A percentile compares a stretch with the other conserved stretches of the same genome.
Evolutionary conservation across 139 green algal species (phyloP).

Genomic region (Haematococcus sp.): DNA sequence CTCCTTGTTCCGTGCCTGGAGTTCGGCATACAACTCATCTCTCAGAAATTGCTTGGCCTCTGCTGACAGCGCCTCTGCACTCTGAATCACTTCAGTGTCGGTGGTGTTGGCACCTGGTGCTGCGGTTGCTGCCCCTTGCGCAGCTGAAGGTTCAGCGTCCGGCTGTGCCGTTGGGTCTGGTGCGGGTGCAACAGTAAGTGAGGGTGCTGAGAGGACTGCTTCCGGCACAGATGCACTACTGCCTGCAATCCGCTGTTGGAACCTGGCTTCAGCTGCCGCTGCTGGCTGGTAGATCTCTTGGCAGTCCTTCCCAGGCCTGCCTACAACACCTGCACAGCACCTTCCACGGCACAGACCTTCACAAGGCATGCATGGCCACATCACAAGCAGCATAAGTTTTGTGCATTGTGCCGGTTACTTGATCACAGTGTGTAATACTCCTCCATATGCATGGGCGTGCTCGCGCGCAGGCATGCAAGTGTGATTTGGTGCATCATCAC

Average conservation of each 20-base stretch:
- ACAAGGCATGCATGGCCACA: too few species aligned
- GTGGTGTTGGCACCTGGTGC: too few species aligned
- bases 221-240: too few species aligned
- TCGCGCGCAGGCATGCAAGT: not conserved
- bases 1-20: constrained; percentile 24
- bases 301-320: constrained; percentile 12
- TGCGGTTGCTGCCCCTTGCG: not conserved
- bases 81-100: not conserved
- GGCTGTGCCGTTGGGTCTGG: not conserved
- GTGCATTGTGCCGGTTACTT: not conserved
- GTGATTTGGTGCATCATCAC: not conserved
- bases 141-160: not conserved
- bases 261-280: constrained; percentile 20
- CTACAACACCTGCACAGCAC: constrained; percentile 23
- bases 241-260: not conserved
- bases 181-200: not conserved
- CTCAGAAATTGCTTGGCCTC: constrained; percentile 23
- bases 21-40: constrained; percentile 17
- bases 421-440: not conserved
- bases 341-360: too few species aligned
- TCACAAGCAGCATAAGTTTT: too few species aligned
- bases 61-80: constrained; percentile 2
- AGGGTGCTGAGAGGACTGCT: not conserved
- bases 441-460: not conserved
- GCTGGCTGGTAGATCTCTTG: constrained; percentile 37